A percentile compares a stretch with the other conserved stretches of the same genome.
Evolutionary conservation across 1,284 basidiomycete species (phyloP).

Genomic region (Albatrellus sp.): DNA sequence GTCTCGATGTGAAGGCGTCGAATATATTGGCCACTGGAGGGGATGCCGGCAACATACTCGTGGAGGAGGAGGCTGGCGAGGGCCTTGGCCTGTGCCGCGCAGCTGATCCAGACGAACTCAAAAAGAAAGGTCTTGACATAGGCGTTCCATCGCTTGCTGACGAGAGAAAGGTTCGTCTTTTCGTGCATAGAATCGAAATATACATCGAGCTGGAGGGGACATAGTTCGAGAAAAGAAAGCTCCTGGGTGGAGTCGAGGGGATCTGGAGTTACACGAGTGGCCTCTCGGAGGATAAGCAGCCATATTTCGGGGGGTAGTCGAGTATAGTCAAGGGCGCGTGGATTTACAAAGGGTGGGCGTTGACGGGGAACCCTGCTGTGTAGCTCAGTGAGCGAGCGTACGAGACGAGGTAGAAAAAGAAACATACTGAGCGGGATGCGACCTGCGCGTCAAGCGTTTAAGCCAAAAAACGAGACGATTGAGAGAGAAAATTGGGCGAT

Average conservation of each 20-base stretch:
- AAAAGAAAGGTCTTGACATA: constrained; percentile 42
- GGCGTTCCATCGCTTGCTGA: constrained; percentile 42
- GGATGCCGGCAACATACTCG: constrained; percentile 25
- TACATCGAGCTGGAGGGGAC: constrained; percentile 26
- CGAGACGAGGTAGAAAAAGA: too few species aligned
- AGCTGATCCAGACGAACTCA: constrained; percentile 57
- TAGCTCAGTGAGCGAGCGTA: too few species aligned
- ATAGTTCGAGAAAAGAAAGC: constrained; percentile 34
- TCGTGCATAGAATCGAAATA: constrained; percentile 35
- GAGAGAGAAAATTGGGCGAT: too few species aligned
- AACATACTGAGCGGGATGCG: too few species aligned
- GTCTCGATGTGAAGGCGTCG: constrained; percentile 59
- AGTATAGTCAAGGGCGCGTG: constrained; percentile 7
- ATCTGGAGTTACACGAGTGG: constrained; percentile 29
- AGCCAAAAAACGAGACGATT: too few species aligned
- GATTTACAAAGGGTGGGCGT: not conserved
- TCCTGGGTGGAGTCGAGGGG: constrained; percentile 34
- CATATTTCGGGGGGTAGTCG: constrained; percentile 43
- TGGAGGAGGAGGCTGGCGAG: constrained; percentile 42
- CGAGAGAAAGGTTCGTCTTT: constrained; percentile 39
- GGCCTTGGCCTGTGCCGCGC: constrained; percentile 41
- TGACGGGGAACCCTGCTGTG: too few species aligned
- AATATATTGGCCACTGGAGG: constrained; percentile 40
- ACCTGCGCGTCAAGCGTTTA: too few species aligned
- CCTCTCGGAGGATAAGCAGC: constrained; percentile 43